Percentiles rank a stretch among this genome's conserved stretches.
These are phyloP conservation scores for Didymella sp. DNA, from an alignment of 2,329 filamentous ascomycete species.

Conservation along the genomic window DNA sequence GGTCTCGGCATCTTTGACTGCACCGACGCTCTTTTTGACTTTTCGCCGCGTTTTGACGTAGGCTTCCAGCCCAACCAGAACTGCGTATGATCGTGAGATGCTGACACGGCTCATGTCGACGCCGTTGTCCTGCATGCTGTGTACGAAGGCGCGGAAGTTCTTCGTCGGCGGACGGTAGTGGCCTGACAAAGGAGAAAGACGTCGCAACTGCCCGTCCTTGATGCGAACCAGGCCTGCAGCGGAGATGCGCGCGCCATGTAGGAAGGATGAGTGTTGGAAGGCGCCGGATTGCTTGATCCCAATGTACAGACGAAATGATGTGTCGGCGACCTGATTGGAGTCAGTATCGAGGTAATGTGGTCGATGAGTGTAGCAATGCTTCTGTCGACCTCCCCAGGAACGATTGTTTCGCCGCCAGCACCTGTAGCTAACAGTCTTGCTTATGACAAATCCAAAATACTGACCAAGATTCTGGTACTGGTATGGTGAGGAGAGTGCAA, in stretches of 20 bases:
- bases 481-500: neutral
- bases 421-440: neutral
- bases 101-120: constrained; percentile 81
- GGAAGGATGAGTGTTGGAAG: constrained; percentile 90
- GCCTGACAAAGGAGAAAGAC: constrained; percentile 71
- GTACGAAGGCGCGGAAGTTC: constrained; percentile 84
- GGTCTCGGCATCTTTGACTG: constrained; percentile 62
- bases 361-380: neutral
- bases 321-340: constrained; percentile 68
- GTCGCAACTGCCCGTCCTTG: constrained; percentile 77
- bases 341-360: neutral
- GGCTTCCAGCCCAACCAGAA: constrained; percentile 81
- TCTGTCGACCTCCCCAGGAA: neutral
- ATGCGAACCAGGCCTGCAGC: constrained; percentile 87
- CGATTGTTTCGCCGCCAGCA: neutral
- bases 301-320: constrained; percentile 82
- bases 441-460: no score
- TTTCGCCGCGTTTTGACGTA: constrained; percentile 74
- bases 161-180: constrained; percentile 85
- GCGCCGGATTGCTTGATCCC: constrained; percentile 88
- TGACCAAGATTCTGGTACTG: no score
- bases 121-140: constrained; percentile 72
- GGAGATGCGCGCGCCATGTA: constrained; percentile 81
- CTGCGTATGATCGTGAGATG: constrained; percentile 81
- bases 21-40: constrained; percentile 63